Base-by-base conservation (phyloP, 768 basidiomycete species). In the Trametes elegans region DNA sequence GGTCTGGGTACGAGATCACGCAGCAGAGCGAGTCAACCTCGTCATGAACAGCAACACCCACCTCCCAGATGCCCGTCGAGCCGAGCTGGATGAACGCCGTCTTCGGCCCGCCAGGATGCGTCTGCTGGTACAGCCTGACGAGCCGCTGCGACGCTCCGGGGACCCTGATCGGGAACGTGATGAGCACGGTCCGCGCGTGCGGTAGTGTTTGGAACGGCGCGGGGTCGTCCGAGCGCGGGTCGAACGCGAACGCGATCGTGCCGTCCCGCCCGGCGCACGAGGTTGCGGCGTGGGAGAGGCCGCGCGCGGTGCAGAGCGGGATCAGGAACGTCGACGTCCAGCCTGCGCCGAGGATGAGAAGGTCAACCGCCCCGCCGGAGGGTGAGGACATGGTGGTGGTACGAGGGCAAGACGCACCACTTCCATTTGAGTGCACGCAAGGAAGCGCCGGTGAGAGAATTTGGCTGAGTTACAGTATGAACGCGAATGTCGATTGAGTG, bases 291-390 rank as follows among this genome's bases (percentile, higher is more conserved):
- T 73, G 76, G 0, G 72, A 68, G 49, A 85, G 49, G 9, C 66
- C 57, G 18, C 73, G 69, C 16, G 70, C 58, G 3, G 63, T 24
- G 65, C 82, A 81, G 27, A 82, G 78, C 0, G 83, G 79, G 32
- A 81, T 71, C 23, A 87, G 73, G 69, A 86, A 88, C 7, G 71
- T 74, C 1, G 78, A 81, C 5, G 81, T 81, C 84, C 86, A 88
- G 28, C 84, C 84, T 24, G 82, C 82, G 29, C 84, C 85, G 43
- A 87, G 76, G 58, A 87, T 79, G 49, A 86, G 76, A 29, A 85
- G 68, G 52, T 83, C 79, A 51, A 83, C 76, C 1, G 64, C 38
- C 3, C 49, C 50, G 56, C 49, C 2, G 35, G 24, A n/a, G 34
- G 13, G 26, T 3, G 21, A 11, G 18, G 18, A 7, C 21, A 14